These are phyloP conservation scores for Colletotrichum sojae DNA, from an alignment of 2,329 filamentous ascomycete genomes.

Conservation along the genomic window DNA sequence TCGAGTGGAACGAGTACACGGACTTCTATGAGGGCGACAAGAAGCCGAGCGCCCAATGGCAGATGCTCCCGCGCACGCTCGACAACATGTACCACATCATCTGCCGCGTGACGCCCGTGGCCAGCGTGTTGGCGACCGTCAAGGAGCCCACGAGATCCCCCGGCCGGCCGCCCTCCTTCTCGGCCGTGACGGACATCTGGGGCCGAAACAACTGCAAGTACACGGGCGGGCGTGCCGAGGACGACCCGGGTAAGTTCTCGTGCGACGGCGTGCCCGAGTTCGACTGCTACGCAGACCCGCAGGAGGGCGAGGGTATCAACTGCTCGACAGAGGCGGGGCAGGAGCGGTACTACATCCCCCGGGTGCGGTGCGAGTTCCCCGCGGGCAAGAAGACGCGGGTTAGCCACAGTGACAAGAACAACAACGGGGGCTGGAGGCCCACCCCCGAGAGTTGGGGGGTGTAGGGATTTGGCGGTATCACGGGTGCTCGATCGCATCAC, in stretches of 20 bases:
- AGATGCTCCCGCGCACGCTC: not conserved
- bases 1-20: not conserved
- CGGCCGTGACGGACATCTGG: not conserved
- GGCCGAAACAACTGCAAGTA: not conserved
- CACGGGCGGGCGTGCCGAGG: not conserved
- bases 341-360: not conserved
- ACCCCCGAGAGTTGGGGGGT: not conserved
- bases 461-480: not conserved
- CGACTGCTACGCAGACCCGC: not conserved
- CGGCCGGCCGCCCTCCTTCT: not conserved
- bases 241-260: not conserved
- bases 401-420: not conserved
- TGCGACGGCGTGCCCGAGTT: constrained; percentile 1
- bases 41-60: not conserved
- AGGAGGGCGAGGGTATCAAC: not conserved
- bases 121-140: not conserved
- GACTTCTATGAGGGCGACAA: not conserved
- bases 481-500: not conserved
- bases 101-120: not conserved
- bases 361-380: not conserved
- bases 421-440: not conserved
- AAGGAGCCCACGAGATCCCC: not conserved
- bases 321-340: not conserved
- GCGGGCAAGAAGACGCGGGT: not conserved
- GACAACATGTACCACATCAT: not conserved